These are phyloP conservation scores for Pythium pyrilobum DNA, from an alignment of 352 stramenopile species.

Conservation along the genomic window DNA sequence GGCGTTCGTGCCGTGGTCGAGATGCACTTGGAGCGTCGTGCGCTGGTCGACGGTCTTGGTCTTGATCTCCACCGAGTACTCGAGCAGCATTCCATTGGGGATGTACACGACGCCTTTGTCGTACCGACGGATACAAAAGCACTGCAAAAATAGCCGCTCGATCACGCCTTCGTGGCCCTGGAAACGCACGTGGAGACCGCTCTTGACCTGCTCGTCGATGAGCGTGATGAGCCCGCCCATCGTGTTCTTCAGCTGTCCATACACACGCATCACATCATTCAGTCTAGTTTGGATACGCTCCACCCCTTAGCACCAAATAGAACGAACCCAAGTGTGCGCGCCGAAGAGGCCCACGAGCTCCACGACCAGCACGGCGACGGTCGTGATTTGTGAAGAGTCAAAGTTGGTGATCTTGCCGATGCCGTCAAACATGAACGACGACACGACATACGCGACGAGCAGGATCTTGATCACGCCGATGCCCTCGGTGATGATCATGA, in stretches of 20 bases:
- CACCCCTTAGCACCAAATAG: neutral
- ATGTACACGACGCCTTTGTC: slow-evolving; percentile 81
- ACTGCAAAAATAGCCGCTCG: slow-evolving; percentile 76
- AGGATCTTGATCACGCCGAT: slow-evolving; percentile 84
- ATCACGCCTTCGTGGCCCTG: slow-evolving; percentile 76
- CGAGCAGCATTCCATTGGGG: slow-evolving; percentile 71
- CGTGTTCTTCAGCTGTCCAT: slow-evolving; percentile 70
- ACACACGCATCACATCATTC: neutral
- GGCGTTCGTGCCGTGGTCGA: slow-evolving; percentile 49
- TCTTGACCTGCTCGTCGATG: slow-evolving; percentile 82
- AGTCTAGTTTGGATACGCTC: neutral
- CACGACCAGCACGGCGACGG: slow-evolving; percentile 70
- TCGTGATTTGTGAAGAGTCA: slow-evolving; percentile 74
- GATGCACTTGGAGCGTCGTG: slow-evolving; percentile 46
- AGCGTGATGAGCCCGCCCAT: slow-evolving; percentile 78
- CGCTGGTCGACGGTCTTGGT: slow-evolving; percentile 56
- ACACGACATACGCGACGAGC: slow-evolving; percentile 75
- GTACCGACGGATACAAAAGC: slow-evolving; percentile 74
- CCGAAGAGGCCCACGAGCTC: slow-evolving; percentile 79
- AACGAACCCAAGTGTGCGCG: slow-evolving; percentile 70
- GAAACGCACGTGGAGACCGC: slow-evolving; percentile 64
- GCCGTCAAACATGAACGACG: slow-evolving; percentile 80
- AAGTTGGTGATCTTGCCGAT: slow-evolving; percentile 76
- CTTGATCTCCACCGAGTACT: slow-evolving; percentile 69
- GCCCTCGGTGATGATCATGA: slow-evolving; percentile 85